Evolutionary conservation across 2,329 filamentous ascomycete species (phyloP).

Genomic region (Fonsecaea nubica): DNA sequence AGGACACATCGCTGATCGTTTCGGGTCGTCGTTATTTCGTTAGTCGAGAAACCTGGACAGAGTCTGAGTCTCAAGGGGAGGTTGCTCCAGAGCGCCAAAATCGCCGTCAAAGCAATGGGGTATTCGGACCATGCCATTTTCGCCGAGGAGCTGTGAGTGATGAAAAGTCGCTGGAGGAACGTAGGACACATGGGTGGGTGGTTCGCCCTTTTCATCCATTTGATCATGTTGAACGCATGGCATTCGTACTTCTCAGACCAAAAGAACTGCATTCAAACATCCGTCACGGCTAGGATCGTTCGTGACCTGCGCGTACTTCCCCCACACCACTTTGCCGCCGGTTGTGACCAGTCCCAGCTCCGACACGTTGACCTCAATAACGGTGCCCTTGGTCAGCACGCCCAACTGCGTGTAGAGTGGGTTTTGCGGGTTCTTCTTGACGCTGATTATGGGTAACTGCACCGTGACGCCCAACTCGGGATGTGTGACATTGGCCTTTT

Average conservation of each 20-base stretch:
- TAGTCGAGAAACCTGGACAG: slow-evolving; percentile 66
- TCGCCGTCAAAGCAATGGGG: slow-evolving; percentile 63
- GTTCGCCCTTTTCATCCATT: not conserved
- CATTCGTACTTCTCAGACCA: slow-evolving; percentile 31
- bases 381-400: slow-evolving; percentile 83
- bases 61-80: slow-evolving; percentile 65
- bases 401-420: slow-evolving; percentile 92
- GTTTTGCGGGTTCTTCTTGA: slow-evolving; percentile 87
- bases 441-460: slow-evolving; percentile 77
- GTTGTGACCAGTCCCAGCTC: slow-evolving; percentile 91
- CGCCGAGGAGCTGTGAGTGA: slow-evolving; percentile 29
- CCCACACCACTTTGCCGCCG: slow-evolving; percentile 92
- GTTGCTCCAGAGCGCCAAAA: slow-evolving; percentile 77
- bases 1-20: slow-evolving; percentile 5
- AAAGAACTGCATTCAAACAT: slow-evolving; percentile 60
- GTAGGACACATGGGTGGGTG: not conserved
- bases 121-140: slow-evolving; percentile 45
- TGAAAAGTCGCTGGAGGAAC: not conserved
- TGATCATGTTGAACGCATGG: not conserved
- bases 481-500: slow-evolving; percentile 77
- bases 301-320: slow-evolving; percentile 73
- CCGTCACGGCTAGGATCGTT: slow-evolving; percentile 68
- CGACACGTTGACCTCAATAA: slow-evolving; percentile 89
- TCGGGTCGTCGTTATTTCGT: slow-evolving; percentile 46
- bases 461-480: slow-evolving; percentile 86